Conservation (phyloP, 2,329 filamentous ascomycete genomes). For the Claviceps maximensis region DNA sequence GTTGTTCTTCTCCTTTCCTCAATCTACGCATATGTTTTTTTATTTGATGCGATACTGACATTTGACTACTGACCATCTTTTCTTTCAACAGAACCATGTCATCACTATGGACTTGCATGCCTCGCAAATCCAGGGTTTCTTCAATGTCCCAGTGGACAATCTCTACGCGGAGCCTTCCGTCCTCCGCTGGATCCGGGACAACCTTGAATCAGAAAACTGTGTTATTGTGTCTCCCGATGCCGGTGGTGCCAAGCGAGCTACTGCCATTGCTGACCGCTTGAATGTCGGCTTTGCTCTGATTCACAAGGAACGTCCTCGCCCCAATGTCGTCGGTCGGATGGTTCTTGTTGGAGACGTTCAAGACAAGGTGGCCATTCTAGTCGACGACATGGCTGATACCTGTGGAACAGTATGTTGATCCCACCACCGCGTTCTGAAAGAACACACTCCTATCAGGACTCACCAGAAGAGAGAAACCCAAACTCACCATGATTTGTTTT, state of each 20-base stretch:
- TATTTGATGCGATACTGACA: not conserved
- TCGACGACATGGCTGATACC: conserved; percentile 97
- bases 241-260: conserved; percentile 86
- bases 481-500: not conserved
- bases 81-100: conserved; percentile 32
- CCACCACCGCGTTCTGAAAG: not conserved
- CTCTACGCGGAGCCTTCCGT: conserved; percentile 91
- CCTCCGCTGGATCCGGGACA: conserved; percentile 80
- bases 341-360: conserved; percentile 86
- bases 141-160: conserved; percentile 66
- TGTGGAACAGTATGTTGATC: conserved; percentile 52
- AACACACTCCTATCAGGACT: not conserved
- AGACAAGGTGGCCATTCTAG: conserved; percentile 85
- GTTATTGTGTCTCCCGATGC: conserved; percentile 94
- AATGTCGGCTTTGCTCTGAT: conserved; percentile 88
- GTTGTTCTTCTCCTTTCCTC: not conserved
- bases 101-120: conserved; percentile 96
- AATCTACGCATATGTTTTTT: too few species aligned
- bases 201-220: conserved; percentile 67
- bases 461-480: not conserved
- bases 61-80: not conserved
- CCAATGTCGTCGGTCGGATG: conserved; percentile 84
- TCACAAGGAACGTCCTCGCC: conserved; percentile 82
- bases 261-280: conserved; percentile 82
- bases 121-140: conserved; percentile 90